phyloP scores from a whole-genome alignment of 108 stramenopile species.

The Cyclotella baltica region DNA sequence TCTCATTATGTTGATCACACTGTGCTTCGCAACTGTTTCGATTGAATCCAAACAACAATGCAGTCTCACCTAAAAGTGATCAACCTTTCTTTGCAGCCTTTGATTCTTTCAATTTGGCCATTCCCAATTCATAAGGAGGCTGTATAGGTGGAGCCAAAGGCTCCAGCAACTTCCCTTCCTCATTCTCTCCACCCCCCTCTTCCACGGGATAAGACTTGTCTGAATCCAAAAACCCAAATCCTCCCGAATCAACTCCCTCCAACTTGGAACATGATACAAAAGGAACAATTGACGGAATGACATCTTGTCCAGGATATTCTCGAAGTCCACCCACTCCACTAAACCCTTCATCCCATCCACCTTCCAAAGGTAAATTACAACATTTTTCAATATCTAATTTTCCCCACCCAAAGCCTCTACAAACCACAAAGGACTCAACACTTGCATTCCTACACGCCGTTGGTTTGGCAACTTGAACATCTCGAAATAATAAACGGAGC shows the following conservation, averaged over 20 bases:
- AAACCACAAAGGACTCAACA: conserved; percentile 94
- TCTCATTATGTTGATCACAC: not conserved
- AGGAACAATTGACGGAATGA: conserved; percentile 63
- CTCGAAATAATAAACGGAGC: conserved; percentile 86
- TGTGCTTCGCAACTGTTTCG: conserved; percentile 1
- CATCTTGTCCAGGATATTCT: conserved; percentile 9
- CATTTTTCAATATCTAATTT: conserved; percentile 43
- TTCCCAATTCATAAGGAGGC: conserved; percentile 74
- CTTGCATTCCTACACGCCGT: conserved; percentile 86
- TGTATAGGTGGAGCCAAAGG: conserved; percentile 78
- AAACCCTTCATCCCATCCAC: conserved; percentile 52
- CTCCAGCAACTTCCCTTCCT: conserved; percentile 19
- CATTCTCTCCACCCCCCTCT: conserved; percentile 20
- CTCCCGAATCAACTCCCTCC: conserved; percentile 45
- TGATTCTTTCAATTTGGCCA: conserved; percentile 53
- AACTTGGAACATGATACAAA: conserved; percentile 83
- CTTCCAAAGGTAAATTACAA: conserved; percentile 66
- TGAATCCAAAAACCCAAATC: conserved; percentile 71
- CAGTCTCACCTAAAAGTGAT: not conserved
- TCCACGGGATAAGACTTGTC: conserved; percentile 85
- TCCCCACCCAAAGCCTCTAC: conserved; percentile 68
- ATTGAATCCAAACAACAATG: not conserved
- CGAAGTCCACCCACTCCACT: conserved; percentile 54
- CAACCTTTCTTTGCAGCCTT: conserved; percentile 2
- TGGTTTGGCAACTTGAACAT: conserved; percentile 89